Percentiles rank a stretch among this genome's conserved stretches.
Conservation (phyloP, 139 green algal genomes). For the Micractinium sp. region DNA sequence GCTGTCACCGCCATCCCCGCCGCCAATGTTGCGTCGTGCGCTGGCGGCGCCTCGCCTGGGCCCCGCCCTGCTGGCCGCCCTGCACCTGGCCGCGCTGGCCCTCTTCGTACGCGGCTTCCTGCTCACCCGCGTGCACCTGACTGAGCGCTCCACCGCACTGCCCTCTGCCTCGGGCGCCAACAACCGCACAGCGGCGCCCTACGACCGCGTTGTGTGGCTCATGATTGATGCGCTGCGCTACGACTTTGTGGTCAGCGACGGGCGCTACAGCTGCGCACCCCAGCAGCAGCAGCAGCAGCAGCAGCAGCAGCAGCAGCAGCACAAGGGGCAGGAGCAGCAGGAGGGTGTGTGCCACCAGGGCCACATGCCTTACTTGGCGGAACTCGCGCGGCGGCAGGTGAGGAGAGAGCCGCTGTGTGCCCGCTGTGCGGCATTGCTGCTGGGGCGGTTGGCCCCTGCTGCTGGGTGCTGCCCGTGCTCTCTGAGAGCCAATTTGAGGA, state of each 20-base stretch:
- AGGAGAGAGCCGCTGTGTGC: neutral
- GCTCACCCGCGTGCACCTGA: constrained; percentile 82
- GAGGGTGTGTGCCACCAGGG: constrained; percentile 31
- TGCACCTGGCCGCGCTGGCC: constrained; percentile 39
- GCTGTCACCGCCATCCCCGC: neutral
- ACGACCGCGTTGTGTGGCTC: constrained; percentile 67
- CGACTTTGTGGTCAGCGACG: constrained; percentile 46
- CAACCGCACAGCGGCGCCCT: constrained; percentile 1
- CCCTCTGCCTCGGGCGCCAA: neutral
- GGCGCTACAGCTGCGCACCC: constrained; percentile 35
- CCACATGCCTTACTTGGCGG: constrained; percentile 43
- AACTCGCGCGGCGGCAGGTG: constrained; percentile 10
- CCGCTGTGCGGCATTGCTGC: neutral
- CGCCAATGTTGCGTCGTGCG: neutral
- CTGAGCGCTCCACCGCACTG: constrained; percentile 23
- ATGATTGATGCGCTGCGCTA: constrained; percentile 85
- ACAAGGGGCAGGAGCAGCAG: too few species aligned
- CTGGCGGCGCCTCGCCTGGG: neutral
- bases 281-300: neutral
- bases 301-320: too few species aligned
- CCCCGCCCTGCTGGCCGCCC: neutral
- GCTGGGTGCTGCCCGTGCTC: neutral
- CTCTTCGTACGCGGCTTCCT: constrained; percentile 87
- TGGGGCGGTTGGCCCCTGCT: neutral
- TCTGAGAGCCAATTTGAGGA: neutral